These are phyloP conservation scores for Chlamydomonas sp. DNA, from an alignment of 139 green algal species.

Conservation along the genomic window DNA sequence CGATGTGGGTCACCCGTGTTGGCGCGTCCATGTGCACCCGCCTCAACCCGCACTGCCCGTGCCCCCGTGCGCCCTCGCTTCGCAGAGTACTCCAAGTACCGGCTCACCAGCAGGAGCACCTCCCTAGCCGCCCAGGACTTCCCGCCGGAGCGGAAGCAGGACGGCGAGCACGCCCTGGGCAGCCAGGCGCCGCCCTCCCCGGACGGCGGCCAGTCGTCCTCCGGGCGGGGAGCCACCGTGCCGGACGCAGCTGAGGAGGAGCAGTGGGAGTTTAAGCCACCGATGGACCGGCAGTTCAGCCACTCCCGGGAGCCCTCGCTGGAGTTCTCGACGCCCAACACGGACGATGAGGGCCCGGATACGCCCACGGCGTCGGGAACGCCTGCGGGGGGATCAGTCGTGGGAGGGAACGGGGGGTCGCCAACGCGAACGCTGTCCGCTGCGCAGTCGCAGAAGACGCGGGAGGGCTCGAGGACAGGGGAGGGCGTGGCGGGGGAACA, in stretches of 20 bases:
- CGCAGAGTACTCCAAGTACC: constrained; percentile 48
- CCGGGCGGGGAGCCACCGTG: background rate
- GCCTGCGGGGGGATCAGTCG: background rate
- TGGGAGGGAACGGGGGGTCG: too few species aligned
- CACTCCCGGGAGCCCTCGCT: constrained; percentile 18
- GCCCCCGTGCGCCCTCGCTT: background rate
- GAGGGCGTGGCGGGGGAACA: background rate
- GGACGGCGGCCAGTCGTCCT: background rate
- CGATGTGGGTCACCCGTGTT: too few species aligned
- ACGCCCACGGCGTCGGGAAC: constrained; percentile 5
- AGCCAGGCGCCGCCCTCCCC: constrained; percentile 3
- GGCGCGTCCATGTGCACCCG: too few species aligned
- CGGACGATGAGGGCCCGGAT: constrained; percentile 19
- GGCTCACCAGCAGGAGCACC: constrained; percentile 42
- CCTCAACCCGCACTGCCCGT: too few species aligned
- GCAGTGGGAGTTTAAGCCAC: constrained; percentile 29
- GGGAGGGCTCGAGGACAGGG: background rate
- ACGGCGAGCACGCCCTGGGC: background rate
- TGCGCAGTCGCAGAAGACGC: background rate
- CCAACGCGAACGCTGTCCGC: too few species aligned
- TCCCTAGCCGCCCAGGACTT: constrained; percentile 39
- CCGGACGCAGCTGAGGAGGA: background rate
- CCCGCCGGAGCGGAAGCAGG: background rate
- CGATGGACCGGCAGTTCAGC: background rate
- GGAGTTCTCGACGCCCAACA: constrained; percentile 24